These are phyloP conservation scores for Penicillium turbatum DNA, from an alignment of 495 filamentous ascomycete genomes.

Conservation along the genomic window DNA sequence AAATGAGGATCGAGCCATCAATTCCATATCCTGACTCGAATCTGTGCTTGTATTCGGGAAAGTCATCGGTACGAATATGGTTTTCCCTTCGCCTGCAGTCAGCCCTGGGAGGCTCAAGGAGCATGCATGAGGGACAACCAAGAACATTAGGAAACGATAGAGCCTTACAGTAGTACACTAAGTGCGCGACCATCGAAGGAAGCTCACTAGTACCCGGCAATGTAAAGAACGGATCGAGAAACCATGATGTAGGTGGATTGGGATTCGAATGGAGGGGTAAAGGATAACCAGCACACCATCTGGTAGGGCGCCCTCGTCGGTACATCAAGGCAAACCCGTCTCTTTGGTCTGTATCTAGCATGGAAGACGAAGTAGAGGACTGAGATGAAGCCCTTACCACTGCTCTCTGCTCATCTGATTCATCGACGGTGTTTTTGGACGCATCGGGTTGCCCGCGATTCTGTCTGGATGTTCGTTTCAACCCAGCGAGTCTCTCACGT, in stretches of 20 bases:
- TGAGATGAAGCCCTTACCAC: conserved; percentile 16
- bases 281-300: conserved; percentile 17
- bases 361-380: conserved; percentile 11
- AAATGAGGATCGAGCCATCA: conserved; percentile 30
- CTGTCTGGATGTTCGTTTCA: conserved; percentile 31
- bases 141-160: neutral
- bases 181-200: conserved; percentile 20
- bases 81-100: conserved; percentile 23
- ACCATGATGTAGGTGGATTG: conserved; percentile 26
- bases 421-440: conserved; percentile 1
- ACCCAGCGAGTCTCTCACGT: conserved; percentile 33
- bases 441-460: conserved; percentile 9
- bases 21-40: conserved; percentile 21
- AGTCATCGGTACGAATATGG: conserved; percentile 35
- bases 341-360: neutral
- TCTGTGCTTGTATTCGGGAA: conserved; percentile 30
- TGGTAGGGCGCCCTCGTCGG: conserved; percentile 13
- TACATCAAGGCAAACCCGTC: conserved; percentile 3
- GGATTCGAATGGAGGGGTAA: conserved; percentile 14
- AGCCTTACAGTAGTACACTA: conserved; percentile 35
- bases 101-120: conserved; percentile 2
- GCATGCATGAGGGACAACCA: neutral
- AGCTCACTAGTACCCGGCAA: conserved; percentile 25
- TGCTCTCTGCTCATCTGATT: conserved; percentile 11
- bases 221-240: conserved; percentile 31